Base-by-base conservation (phyloP, 2,329 filamentous ascomycete genomes). In the Botrytis sinoallii region DNA sequence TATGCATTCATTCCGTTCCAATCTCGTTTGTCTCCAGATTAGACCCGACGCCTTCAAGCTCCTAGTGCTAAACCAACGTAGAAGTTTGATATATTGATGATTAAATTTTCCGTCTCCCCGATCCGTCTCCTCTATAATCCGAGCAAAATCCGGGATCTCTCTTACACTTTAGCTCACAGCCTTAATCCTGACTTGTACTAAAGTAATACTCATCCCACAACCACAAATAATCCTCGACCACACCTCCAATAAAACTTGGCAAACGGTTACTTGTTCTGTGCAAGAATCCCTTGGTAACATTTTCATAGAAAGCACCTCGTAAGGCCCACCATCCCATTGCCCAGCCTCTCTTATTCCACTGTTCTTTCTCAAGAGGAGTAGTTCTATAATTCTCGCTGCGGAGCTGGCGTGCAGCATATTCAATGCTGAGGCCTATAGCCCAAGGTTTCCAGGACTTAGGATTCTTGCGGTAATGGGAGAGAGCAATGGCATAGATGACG, bases 171-270 rank as follows among this genome's bases (percentile, higher is more conserved):
- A 40, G 10, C n/a, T 14, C 63, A 4, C 44, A 35, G 8, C 16
- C 42, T 18, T 72, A 81, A 71, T 80, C 79, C 5, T 79, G 79
- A 68, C 79, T 80, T 10, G 79, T 80, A 75, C 80, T 81, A 60
- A 98, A 99, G 83, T 98, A 97, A 83, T 98, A 98, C 79, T 97
- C 95, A 83, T 98, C 94, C 96, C 96, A 99, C 46, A 99, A 86
- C 82, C 97, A 98, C 83, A 97, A 93, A 81, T 99, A 99, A 82
- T 99, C 96, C 81, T 98, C 94, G 76, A 98, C 83, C 64, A 99
- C 92, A 73, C 93, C 93, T 14, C 91, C 92, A 38, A 97, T 86
- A 81, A 99, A 89, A 77, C 77, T 97, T 87, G 79, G 79, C n/a
- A 81, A 66, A 66, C 75, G 77, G 64, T 79, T 75, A 65, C 74